Conservation (phyloP, 2,329 filamentous ascomycete genomes). For the Esteya vermicola region DNA sequence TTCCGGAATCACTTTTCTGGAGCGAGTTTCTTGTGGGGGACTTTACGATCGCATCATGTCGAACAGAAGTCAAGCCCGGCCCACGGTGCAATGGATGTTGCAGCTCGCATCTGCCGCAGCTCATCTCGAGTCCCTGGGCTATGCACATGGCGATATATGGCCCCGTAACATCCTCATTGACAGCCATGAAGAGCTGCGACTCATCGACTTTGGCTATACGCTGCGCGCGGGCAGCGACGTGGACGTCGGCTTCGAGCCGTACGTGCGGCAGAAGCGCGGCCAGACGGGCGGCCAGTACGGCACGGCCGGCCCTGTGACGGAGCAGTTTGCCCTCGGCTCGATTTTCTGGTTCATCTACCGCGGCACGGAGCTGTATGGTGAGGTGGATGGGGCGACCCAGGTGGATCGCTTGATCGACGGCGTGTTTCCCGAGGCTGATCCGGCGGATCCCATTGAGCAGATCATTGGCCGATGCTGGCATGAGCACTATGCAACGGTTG, state of each 20-base stretch:
- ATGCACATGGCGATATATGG: background rate
- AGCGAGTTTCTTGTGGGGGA: background rate
- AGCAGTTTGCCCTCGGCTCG: background rate
- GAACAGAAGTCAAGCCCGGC: background rate
- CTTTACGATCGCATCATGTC: background rate
- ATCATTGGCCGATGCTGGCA: background rate
- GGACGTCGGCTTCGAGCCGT: background rate
- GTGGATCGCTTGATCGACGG: background rate
- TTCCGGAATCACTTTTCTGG: background rate
- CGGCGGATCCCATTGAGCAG: background rate
- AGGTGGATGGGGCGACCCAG: background rate
- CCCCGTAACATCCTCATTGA: background rate
- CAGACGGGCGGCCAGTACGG: background rate
- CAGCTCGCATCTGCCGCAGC: conserved; percentile 1
- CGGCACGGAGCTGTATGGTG: background rate
- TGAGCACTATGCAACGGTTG: background rate
- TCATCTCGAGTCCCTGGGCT: background rate
- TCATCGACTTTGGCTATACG: background rate
- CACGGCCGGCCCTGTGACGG: background rate
- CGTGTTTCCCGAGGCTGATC: background rate
- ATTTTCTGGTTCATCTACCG: background rate
- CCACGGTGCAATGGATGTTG: background rate
- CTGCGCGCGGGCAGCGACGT: background rate
- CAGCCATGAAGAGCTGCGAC: background rate
- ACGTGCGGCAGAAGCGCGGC: background rate